Conservation (phyloP, 2,329 filamentous ascomycete genomes). For the Cladosporium colombiae region DNA sequence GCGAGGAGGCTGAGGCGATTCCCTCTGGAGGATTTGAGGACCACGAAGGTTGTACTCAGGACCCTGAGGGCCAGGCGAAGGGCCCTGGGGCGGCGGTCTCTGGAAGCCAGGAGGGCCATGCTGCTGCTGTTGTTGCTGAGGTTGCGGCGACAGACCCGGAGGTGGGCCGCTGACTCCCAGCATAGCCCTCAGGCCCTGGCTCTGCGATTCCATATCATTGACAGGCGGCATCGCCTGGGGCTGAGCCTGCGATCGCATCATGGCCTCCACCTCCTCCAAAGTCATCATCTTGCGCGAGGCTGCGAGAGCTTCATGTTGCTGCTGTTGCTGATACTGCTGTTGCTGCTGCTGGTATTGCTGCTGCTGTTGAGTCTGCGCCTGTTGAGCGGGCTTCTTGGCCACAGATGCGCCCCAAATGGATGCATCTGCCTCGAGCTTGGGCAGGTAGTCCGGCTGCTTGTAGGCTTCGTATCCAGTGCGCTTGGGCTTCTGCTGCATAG, state of each 20-base stretch:
- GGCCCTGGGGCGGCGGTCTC: slow-evolving; percentile 44
- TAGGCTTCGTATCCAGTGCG: slow-evolving; percentile 92
- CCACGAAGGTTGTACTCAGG: slow-evolving; percentile 44
- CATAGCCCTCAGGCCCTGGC: slow-evolving; percentile 38
- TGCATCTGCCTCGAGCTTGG: slow-evolving; percentile 88
- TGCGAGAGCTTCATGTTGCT: slow-evolving; percentile 27
- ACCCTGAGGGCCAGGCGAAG: slow-evolving; percentile 34
- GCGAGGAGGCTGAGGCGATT: slow-evolving; percentile 26
- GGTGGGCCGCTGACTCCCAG: slow-evolving; percentile 32
- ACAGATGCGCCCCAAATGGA: slow-evolving; percentile 85
- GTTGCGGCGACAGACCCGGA: slow-evolving; percentile 25
- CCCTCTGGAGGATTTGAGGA: slow-evolving; percentile 44
- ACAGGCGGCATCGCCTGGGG: slow-evolving; percentile 24
- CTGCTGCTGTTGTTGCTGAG: slow-evolving; percentile 37
- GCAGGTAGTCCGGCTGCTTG: slow-evolving; percentile 77
- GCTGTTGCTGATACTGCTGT: slow-evolving; percentile 21
- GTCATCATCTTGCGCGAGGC: slow-evolving; percentile 81
- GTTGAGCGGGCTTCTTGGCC: slow-evolving; percentile 50
- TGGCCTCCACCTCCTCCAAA: slow-evolving; percentile 92
- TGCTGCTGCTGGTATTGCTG: slow-evolving; percentile 17
- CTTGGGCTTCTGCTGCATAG: slow-evolving; percentile 60
- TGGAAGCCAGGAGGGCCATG: slow-evolving; percentile 50
- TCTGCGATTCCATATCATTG: slow-evolving; percentile 31
- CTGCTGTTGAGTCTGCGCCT: slow-evolving; percentile 28
- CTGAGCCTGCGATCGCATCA: slow-evolving; percentile 73